Evolutionary conservation across 768 basidiomycete genomes (phyloP), one percentile per base, ranked within the genome.

Genomic region (Phaeolepiota aurea): DNA sequence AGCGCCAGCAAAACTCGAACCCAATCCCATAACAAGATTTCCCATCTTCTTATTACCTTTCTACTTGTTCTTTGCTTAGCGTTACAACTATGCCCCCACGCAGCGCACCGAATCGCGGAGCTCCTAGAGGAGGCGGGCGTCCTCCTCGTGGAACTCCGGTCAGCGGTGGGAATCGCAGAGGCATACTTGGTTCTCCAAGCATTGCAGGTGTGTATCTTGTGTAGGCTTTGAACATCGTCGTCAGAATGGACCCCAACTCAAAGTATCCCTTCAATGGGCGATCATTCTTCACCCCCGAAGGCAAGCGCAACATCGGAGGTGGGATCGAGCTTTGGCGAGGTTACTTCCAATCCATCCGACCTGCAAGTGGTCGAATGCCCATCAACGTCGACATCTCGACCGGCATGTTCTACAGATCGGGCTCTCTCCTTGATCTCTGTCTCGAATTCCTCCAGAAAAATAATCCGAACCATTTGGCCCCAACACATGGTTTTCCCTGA

Each of bases 381-480:
- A 68, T 89, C 47, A 90, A 90, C 44, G 71, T 90, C 48, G 87
- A 90, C 49, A 87, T 87, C 40, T 80, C 81, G 0, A 85, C 87
- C 0, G 86, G 79, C 0, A 74, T 79, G 14, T 86, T 89, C 81
- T 87, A 82, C 54, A 77, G 76, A 53, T 56, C 70, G 0, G 87
- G 87, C 0, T 53, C 67, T 0, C 64, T 89, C 9, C 59, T 84
- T 33, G 57, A 66, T 3, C 56, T 87, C 1, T 79, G 79, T 44
- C 56, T 81, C 3, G 76, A 76, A 2, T 76, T 74, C 50, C 52
- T 87, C 13, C 51, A 55, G 14, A 56, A 47, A 35, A 38, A 48
- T 2, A 47, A 58, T 13, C 57, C 57, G 4, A 41, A 34, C 16
- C 36, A 45, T 14, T 41, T 58, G n/a, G 44, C 68, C 7, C 73